A percentile compares a stretch with the other conserved stretches of the same genome.
phyloP scores from a whole-genome alignment of 1,139 yeast genomes.

The Geotrichum siamense region DNA sequence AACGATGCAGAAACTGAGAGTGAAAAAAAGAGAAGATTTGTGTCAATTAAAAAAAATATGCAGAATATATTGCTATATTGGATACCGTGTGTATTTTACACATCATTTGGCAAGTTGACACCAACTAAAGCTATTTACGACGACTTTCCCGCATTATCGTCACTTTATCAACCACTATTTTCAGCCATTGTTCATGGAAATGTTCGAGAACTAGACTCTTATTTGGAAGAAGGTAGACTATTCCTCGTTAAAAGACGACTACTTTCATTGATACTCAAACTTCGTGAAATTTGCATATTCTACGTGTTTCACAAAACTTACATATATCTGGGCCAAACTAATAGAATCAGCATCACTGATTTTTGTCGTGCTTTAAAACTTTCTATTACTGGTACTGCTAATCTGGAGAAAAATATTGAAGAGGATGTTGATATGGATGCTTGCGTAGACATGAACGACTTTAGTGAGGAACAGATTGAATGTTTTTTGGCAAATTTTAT shows the following conservation, averaged over 20 bases:
- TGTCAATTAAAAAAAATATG: constrained; percentile 29
- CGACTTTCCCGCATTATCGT: constrained; percentile 40
- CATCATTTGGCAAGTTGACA: constrained; percentile 25
- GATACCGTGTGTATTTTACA: constrained; percentile 31
- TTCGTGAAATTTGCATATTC: constrained; percentile 1
- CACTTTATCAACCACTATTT: constrained; percentile 47
- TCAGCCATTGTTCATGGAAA: constrained; percentile 50
- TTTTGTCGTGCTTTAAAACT: constrained; percentile 45
- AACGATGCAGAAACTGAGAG: constrained; percentile 42
- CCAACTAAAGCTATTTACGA: constrained; percentile 40
- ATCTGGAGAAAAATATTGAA: constrained; percentile 18
- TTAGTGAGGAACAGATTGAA: constrained; percentile 51
- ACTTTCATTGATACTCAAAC: constrained; percentile 43
- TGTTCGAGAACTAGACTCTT: constrained; percentile 42
- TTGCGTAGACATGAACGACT: constrained; percentile 10
- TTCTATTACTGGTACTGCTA: constrained; percentile 13
- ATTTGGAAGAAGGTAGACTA: constrained; percentile 53
- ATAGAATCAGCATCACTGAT: constrained; percentile 44
- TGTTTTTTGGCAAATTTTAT: constrained; percentile 66
- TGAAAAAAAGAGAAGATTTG: constrained; percentile 11
- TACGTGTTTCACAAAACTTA: constrained; percentile 45
- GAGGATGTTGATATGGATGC: constrained; percentile 18
- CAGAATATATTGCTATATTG: constrained; percentile 35
- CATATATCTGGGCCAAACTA: constrained; percentile 32
- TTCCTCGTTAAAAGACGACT: constrained; percentile 53